Base-by-base conservation (phyloP, 2,329 filamentous ascomycete species). In the Pyricularia sp. region DNA sequence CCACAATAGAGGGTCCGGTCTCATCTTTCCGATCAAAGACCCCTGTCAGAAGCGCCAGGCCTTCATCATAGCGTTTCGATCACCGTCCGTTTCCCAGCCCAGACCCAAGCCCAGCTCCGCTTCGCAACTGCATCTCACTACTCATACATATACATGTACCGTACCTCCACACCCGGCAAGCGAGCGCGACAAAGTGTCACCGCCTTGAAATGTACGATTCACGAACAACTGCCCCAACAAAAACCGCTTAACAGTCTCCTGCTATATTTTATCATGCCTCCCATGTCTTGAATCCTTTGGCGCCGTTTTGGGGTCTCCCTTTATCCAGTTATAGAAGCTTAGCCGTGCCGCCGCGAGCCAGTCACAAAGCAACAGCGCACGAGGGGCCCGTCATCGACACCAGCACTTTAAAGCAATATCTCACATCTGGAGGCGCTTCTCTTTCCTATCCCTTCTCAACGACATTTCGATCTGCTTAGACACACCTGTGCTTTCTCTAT, bases 361-460 rank as follows among this genome's bases (percentile, higher is more conserved):
- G 42, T 55, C 20, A 55, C 20, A 55, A 55, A 55, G 42, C 42
- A 55, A 55, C 42, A 20, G 20, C 20, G 42, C 42, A 55, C 42
- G 42, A 55, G 42, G 42, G 42, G 42, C 42, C 42, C 12, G 20
- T 55, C 42, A 55, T 55, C 42, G 42, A 55, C 42, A 55, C n/a
- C 42, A 55, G n/a, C 42, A n/a, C 28, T 64, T 23, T 59, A 64
- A 69, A 68, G 42, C 58, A 68, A 65, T 28, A 17, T 20, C 25
- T 20, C 36, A 33, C 64, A 26, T 28, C 26, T n/a, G 4, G 4
- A 31, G 30, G 2, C 31, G n/a, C 3, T 58, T 36, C 17, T 59
- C 71, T 71, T 70, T 67, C 68, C 1, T 20, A 64, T 20, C 17
- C 26, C 26, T 69, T 70, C 74, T 72, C 74, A 75, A 77, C 78